Percentiles rank a stretch among this genome's conserved stretches.
phyloP scores from a whole-genome alignment of 2,329 filamentous ascomycete genomes.

The Exophiala sp. region DNA sequence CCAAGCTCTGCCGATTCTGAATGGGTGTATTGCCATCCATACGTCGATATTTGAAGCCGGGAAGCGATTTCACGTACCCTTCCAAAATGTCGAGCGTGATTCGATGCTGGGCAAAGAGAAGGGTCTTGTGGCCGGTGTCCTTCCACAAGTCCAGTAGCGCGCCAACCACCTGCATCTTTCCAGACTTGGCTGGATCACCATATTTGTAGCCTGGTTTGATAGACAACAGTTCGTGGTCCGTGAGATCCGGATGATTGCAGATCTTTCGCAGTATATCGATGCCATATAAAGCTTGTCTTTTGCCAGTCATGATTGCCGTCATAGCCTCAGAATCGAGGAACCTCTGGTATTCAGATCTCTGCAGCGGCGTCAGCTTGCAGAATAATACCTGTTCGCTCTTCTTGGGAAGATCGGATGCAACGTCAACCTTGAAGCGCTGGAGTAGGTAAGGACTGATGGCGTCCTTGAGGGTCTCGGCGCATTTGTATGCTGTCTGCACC shows the following conservation, averaged over 20 bases:
- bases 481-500: conserved; percentile 89
- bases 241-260: conserved; percentile 91
- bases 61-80: conserved; percentile 63
- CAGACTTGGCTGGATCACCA: conserved; percentile 71
- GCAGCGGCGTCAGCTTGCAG: conserved; percentile 77
- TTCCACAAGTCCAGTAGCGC: conserved; percentile 84
- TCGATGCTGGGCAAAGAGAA: conserved; percentile 87
- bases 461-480: conserved; percentile 87
- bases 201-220: conserved; percentile 65
- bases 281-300: conserved; percentile 74
- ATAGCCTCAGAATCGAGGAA: conserved; percentile 82
- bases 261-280: conserved; percentile 92
- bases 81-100: conserved; percentile 96
- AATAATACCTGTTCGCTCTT: conserved; percentile 96
- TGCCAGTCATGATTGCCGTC: conserved; percentile 68
- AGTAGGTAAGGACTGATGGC: conserved; percentile 89
- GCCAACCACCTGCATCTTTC: conserved; percentile 94
- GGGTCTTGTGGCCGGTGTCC: conserved; percentile 82
- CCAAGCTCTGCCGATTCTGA: conserved; percentile 78
- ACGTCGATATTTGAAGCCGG: conserved; percentile 68
- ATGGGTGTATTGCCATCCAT: conserved; percentile 94
- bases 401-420: conserved; percentile 85
- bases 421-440: conserved; percentile 87
- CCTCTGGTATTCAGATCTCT: conserved; percentile 71
- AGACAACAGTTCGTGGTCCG: conserved; percentile 58